These are phyloP conservation scores for Helicostylum pulchrum DNA, from an alignment of 192 early-diverging fungal genomes.

Conservation along the genomic window DNA sequence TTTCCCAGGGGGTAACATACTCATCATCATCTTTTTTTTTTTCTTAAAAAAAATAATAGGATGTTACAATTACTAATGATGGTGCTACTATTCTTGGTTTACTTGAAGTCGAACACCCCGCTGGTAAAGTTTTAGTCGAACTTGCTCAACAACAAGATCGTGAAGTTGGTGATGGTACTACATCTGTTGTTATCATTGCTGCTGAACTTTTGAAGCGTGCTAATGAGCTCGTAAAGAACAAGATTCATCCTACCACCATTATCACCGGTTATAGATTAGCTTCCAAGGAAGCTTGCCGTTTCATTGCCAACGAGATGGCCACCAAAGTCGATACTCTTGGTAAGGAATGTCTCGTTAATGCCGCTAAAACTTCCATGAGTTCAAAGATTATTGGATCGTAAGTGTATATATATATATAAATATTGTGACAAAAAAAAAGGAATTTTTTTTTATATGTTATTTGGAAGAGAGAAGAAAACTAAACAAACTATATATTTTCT, in stretches of 20 bases:
- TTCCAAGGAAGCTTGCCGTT: slow-evolving; percentile 96
- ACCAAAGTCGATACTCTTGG: slow-evolving; percentile 93
- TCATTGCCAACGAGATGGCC: slow-evolving; percentile 95
- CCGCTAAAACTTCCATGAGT: slow-evolving; percentile 97
- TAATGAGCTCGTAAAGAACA: slow-evolving; percentile 97
- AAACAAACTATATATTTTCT: background rate
- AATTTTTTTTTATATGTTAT: no score
- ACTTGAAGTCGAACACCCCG: slow-evolving; percentile 98
- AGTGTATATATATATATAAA: slow-evolving; percentile 27
- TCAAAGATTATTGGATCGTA: slow-evolving; percentile 97
- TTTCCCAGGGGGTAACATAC: background rate
- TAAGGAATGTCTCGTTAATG: slow-evolving; percentile 88
- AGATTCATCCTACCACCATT: slow-evolving; percentile 98
- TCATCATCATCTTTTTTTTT: slow-evolving; percentile 5
- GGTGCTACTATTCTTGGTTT: slow-evolving; percentile 97
- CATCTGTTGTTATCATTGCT: slow-evolving; percentile 98
- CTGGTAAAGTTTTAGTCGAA: slow-evolving; percentile 94
- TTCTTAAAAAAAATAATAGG: slow-evolving; percentile 46
- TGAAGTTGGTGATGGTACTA: slow-evolving; percentile 99
- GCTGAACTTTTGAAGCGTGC: slow-evolving; percentile 94
- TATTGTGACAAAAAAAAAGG: background rate
- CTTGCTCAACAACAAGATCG: slow-evolving; percentile 99
- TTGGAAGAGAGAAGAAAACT: background rate
- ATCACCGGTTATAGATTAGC: slow-evolving; percentile 97
- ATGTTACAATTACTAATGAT: slow-evolving; percentile 99